phyloP scores from a whole-genome alignment of 495 filamentous ascomycete genomes.

The Hypoxylon cercidicola region DNA sequence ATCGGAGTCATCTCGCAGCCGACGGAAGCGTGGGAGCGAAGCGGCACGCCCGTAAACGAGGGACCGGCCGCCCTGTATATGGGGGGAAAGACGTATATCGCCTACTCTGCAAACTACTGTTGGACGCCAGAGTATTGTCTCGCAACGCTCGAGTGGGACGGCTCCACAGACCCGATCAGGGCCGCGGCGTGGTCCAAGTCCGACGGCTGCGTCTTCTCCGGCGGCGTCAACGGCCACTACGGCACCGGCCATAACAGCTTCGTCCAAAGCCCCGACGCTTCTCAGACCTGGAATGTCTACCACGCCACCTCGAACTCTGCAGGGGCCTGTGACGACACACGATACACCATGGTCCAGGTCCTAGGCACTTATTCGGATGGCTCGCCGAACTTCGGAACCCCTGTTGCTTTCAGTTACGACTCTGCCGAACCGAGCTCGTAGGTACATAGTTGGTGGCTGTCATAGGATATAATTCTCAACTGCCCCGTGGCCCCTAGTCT shows the following conservation, averaged over 20 bases:
- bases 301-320: conserved; percentile 58
- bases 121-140: conserved; percentile 64
- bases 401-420: conserved; percentile 36
- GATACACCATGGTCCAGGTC: conserved; percentile 61
- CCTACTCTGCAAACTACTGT: conserved; percentile 63
- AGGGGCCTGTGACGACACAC: conserved; percentile 57
- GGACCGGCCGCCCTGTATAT: conserved; percentile 60
- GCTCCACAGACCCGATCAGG: conserved; percentile 49
- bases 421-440: conserved; percentile 21
- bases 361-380: conserved; percentile 58
- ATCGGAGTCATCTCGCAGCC: conserved; percentile 56
- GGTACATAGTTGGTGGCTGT: too few relatives aligned
- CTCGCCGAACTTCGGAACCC: conserved; percentile 57
- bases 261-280: conserved; percentile 59
- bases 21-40: conserved; percentile 58
- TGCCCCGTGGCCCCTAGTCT: too few relatives aligned
- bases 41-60: conserved; percentile 65
- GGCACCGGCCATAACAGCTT: conserved; percentile 66
- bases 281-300: conserved; percentile 60
- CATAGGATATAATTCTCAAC: too few relatives aligned
- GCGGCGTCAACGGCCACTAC: conserved; percentile 60
- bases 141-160: conserved; percentile 59
- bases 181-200: conserved; percentile 58
- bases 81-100: conserved; percentile 58
- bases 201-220: conserved; percentile 41